Evolutionary conservation across 106 monocot species (phyloP).

Genomic region (Dendrobium huoshanense): DNA sequence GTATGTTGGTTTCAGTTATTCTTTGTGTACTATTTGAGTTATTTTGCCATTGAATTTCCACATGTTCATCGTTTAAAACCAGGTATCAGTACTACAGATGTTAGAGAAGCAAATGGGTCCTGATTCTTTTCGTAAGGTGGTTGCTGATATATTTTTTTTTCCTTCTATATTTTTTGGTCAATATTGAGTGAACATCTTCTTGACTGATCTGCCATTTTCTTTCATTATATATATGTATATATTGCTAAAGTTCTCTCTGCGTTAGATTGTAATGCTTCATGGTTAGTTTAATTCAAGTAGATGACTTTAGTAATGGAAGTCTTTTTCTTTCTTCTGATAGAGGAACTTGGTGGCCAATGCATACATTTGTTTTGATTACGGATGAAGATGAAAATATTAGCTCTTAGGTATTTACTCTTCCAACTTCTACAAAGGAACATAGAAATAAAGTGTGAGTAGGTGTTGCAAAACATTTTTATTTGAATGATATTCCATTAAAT

Average conservation of each 20-base stretch:
- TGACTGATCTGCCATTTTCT: background rate
- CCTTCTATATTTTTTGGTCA: background rate
- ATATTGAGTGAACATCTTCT: background rate
- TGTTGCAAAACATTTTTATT: too few species aligned
- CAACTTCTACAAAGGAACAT: too few species aligned
- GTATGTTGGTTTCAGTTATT: constrained; percentile 32
- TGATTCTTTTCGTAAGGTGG: constrained; percentile 89
- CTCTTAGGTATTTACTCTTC: too few species aligned
- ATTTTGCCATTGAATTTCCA: background rate
- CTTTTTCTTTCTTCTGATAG: too few species aligned
- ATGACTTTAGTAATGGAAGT: too few species aligned
- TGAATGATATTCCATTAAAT: too few species aligned
- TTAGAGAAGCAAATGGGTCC: constrained; percentile 99
- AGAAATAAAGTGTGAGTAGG: too few species aligned
- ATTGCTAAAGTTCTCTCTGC: background rate
- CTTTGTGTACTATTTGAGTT: background rate
- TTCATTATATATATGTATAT: background rate
- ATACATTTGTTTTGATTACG: too few species aligned
- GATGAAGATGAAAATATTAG: too few species aligned
- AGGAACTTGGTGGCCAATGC: too few species aligned
- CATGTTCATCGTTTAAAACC: background rate
- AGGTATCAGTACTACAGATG: constrained; percentile 96
- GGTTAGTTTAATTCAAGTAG: background rate
- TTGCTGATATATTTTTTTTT: background rate
- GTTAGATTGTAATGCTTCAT: background rate